phyloP scores from a whole-genome alignment of 2,329 filamentous ascomycete genomes.

The Colletotrichum liriopes region DNA sequence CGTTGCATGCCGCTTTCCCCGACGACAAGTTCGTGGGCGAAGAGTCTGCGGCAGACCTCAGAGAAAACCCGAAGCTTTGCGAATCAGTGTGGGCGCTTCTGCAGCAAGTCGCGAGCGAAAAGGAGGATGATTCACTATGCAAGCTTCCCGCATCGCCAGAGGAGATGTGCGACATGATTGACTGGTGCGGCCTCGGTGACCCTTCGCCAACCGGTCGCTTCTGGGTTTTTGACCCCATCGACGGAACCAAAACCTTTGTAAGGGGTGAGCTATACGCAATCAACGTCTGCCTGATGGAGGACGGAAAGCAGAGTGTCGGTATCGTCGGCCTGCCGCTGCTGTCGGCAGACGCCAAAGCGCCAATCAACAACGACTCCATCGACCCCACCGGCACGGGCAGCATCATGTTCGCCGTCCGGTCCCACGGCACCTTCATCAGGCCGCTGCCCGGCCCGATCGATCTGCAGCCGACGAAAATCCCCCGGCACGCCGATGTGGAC shows the following conservation, averaged over 20 bases:
- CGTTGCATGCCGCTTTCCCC: conserved; percentile 67
- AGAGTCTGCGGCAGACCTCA: conserved; percentile 66
- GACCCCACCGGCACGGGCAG: conserved; percentile 62
- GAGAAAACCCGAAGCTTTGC: conserved; percentile 59
- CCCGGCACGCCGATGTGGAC: conserved; percentile 47
- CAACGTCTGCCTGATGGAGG: conserved; percentile 68
- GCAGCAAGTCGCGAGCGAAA: conserved; percentile 50
- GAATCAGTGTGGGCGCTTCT: conserved; percentile 65
- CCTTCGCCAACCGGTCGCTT: conserved; percentile 57
- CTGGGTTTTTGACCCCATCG: conserved; percentile 75
- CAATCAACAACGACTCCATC: conserved; percentile 61
- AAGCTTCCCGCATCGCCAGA: conserved; percentile 57
- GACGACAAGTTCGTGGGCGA: conserved; percentile 69
- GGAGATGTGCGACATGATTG: conserved; percentile 68
- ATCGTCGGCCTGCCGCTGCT: conserved; percentile 66
- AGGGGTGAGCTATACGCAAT: conserved; percentile 70
- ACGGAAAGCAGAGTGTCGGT: conserved; percentile 65
- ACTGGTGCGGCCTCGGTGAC: conserved; percentile 63
- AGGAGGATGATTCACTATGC: conserved; percentile 48
- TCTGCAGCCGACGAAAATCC: conserved; percentile 50
- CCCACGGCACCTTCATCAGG: conserved; percentile 64
- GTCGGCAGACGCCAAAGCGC: conserved; percentile 55
- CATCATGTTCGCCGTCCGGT: conserved; percentile 66
- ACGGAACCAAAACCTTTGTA: conserved; percentile 72
- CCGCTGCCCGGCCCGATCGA: conserved; percentile 52